phyloP scores from a whole-genome alignment of 1,284 basidiomycete genomes.

The Sanghuangporus weigelae region DNA sequence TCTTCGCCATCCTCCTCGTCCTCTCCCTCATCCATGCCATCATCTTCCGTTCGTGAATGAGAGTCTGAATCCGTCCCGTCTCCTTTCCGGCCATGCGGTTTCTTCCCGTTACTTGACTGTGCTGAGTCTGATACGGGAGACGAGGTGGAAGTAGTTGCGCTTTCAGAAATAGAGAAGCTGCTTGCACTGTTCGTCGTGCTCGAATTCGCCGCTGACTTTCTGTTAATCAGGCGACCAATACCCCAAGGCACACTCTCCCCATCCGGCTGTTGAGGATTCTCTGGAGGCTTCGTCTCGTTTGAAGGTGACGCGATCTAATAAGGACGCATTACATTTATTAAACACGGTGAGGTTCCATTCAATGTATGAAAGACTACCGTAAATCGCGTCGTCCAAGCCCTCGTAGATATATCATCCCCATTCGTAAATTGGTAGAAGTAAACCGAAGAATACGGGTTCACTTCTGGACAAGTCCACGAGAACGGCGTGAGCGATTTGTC shows the following conservation, averaged over 20 bases:
- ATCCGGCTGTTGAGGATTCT: conserved; percentile 29
- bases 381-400: conserved; percentile 36
- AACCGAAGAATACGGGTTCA: conserved; percentile 33
- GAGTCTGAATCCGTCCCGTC: background rate
- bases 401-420: conserved; percentile 24
- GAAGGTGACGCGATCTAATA: conserved; percentile 28
- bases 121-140: background rate
- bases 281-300: conserved; percentile 25
- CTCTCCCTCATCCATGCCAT: background rate
- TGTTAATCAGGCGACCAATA: conserved; percentile 18
- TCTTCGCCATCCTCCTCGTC: background rate
- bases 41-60: background rate
- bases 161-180: background rate
- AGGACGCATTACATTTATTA: background rate
- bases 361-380: conserved; percentile 25
- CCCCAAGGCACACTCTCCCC: conserved; percentile 32
- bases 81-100: background rate
- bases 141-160: background rate
- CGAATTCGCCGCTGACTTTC: background rate
- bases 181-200: background rate
- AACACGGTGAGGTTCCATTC: background rate
- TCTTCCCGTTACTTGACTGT: background rate
- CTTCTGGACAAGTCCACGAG: conserved; percentile 35
- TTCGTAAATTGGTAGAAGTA: conserved; percentile 40
- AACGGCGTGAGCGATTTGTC: conserved; percentile 29